Evolutionary conservation across 108 stramenopile species (phyloP).

Genomic region (Nitzschia palea): DNA sequence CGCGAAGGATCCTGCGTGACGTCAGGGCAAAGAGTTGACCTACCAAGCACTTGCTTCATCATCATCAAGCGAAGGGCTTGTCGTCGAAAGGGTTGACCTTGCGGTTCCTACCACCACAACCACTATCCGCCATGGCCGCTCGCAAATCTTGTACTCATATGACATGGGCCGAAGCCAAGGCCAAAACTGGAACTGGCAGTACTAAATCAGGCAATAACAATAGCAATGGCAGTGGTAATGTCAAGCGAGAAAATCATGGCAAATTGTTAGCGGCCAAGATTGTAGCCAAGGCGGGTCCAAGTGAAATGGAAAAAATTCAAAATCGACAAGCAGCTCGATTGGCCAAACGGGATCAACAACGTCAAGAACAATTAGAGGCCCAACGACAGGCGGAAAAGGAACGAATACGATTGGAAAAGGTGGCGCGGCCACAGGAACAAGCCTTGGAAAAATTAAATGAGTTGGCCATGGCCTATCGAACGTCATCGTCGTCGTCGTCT

Average conservation of each 20-base stretch:
- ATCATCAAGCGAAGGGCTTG: neutral
- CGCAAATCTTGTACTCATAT: constrained; percentile 53
- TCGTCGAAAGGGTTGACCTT: neutral
- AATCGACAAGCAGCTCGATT: constrained; percentile 30
- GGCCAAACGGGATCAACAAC: constrained; percentile 21
- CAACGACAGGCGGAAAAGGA: constrained; percentile 39
- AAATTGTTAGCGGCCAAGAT: constrained; percentile 39
- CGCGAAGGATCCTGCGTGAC: neutral
- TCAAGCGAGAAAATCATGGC: constrained; percentile 23
- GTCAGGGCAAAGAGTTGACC: neutral
- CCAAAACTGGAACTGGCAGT: constrained; percentile 26
- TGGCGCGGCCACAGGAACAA: constrained; percentile 29
- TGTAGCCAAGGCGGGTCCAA: constrained; percentile 17
- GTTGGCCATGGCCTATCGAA: constrained; percentile 5
- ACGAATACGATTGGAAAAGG: constrained; percentile 16
- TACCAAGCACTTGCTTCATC: neutral
- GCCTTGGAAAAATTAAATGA: constrained; percentile 10
- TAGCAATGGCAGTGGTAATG: constrained; percentile 7
- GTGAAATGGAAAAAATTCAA: constrained; percentile 4
- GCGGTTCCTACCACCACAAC: no score
- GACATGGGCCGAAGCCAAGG: constrained; percentile 58
- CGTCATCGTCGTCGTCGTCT: neutral
- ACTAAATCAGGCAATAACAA: constrained; percentile 16
- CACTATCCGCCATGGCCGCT: constrained; percentile 43
- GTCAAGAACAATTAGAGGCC: constrained; percentile 15